Percentiles rank a stretch among this genome's conserved stretches.
Evolutionary conservation across 441 rosid species (phyloP).

Genomic region (Arabidopsis lyrata): DNA sequence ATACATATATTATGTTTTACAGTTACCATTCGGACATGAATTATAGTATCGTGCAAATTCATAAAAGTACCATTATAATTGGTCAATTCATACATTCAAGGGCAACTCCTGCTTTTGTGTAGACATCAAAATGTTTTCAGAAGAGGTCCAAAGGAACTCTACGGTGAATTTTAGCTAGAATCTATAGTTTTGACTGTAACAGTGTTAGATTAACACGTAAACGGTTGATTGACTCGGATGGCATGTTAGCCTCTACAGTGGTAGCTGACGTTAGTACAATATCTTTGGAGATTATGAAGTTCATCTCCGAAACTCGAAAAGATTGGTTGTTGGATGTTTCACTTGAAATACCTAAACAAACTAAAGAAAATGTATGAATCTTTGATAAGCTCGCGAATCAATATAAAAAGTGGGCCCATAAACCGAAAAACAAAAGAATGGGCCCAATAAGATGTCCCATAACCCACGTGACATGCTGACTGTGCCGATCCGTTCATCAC

Average conservation of each 20-base stretch:
- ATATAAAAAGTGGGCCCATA: slow-evolving; percentile 38
- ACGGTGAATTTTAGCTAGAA: not conserved
- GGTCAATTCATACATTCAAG: not conserved
- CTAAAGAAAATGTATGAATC: not conserved
- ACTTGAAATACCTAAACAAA: slow-evolving; percentile 16
- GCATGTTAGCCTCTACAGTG: not conserved
- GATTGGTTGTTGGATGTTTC: not conserved
- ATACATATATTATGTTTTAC: not conserved
- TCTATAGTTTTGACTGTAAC: not conserved
- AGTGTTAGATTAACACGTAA: not conserved
- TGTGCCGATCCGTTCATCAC: slow-evolving; percentile 66
- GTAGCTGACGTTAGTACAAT: not conserved
- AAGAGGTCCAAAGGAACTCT: no score
- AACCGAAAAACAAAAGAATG: slow-evolving; percentile 15
- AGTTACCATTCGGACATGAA: not conserved
- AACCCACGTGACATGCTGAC: slow-evolving; percentile 64
- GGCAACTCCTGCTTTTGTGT: no score
- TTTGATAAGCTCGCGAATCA: slow-evolving; percentile 2
- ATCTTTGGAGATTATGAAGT: not conserved
- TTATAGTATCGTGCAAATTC: not conserved
- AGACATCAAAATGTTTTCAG: no score
- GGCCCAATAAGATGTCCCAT: slow-evolving; percentile 45
- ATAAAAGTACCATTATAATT: not conserved
- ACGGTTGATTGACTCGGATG: not conserved
- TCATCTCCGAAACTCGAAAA: not conserved